A percentile compares a stretch with the other conserved stretches of the same genome.
Conservation (phyloP, 768 basidiomycete genomes). For the Cystofilobasidium bisporidii region DNA sequence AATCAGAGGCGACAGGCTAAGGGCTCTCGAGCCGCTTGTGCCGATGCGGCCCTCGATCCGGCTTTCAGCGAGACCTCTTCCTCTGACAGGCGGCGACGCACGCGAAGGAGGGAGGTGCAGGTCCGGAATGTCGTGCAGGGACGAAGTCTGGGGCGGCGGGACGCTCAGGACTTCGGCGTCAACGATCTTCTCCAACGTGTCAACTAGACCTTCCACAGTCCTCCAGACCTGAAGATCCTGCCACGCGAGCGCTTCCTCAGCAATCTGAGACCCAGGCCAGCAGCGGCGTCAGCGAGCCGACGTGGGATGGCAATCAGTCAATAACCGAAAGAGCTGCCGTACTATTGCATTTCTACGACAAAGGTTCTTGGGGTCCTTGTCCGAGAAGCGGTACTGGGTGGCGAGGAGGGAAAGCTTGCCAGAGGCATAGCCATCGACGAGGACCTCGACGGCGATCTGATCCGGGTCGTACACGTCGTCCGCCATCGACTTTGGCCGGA, state of each 20-base stretch:
- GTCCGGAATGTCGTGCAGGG: slow-evolving; percentile 4
- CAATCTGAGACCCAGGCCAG: too few relatives aligned
- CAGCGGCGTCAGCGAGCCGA: too few relatives aligned
- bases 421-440: slow-evolving; percentile 44
- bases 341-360: slow-evolving; percentile 59
- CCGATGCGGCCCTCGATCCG: neutral
- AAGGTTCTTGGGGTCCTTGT: slow-evolving; percentile 35
- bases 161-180: neutral
- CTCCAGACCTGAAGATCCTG: neutral
- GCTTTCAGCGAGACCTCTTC: too few relatives aligned
- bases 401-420: slow-evolving; percentile 56
- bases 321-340: slow-evolving; percentile 10
- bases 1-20: neutral
- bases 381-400: slow-evolving; percentile 52
- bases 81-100: too few relatives aligned
- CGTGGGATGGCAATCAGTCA: too few relatives aligned
- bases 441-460: slow-evolving; percentile 54
- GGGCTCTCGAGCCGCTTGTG: neutral
- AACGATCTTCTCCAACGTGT: neutral
- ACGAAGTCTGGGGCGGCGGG: neutral
- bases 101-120: neutral
- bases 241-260: neutral
- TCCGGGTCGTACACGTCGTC: slow-evolving; percentile 49
- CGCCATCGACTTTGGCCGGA: slow-evolving; percentile 49
- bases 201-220: neutral